These are phyloP conservation scores for Passiflora organensis DNA, from an alignment of 345 rosid species.

Conservation along the genomic window DNA sequence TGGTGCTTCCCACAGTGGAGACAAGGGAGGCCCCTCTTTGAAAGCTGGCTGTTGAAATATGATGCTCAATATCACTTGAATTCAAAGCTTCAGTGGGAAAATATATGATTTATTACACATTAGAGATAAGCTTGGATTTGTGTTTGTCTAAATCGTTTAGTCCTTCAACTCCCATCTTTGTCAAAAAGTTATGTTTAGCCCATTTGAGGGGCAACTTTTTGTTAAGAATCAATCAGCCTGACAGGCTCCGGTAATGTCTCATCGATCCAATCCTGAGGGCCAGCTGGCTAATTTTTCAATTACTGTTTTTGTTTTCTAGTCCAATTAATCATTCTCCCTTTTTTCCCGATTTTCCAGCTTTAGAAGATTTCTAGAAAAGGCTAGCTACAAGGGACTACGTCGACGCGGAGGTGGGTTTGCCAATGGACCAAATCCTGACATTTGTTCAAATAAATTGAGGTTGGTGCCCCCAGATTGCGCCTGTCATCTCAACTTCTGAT, in stretches of 20 bases:
- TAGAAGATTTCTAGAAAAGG: no score
- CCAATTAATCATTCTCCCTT: no score
- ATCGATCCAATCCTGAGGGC: neutral
- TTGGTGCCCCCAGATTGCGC: no score
- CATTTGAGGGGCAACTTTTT: conserved; percentile 4
- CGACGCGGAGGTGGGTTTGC: no score
- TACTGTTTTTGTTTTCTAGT: neutral
- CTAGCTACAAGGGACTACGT: no score
- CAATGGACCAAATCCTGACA: no score
- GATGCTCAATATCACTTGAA: conserved; percentile 18
- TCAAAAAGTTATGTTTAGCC: conserved; percentile 15
- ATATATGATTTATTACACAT: neutral
- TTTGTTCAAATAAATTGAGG: no score
- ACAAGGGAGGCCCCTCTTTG: conserved; percentile 35
- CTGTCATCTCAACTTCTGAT: no score
- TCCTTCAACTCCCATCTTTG: conserved; percentile 23
- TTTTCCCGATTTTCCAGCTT: no score
- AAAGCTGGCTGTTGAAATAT: conserved; percentile 34
- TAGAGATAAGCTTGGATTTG: conserved; percentile 32
- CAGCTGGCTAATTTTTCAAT: neutral
- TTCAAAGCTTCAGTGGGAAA: conserved; percentile 28
- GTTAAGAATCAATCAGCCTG: neutral
- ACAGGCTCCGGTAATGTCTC: neutral
- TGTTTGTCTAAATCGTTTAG: conserved; percentile 13
- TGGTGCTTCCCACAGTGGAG: conserved; percentile 41